Evolutionary conservation across 106 monocot genomes (phyloP).

Genomic region (Cymbidium sinense): DNA sequence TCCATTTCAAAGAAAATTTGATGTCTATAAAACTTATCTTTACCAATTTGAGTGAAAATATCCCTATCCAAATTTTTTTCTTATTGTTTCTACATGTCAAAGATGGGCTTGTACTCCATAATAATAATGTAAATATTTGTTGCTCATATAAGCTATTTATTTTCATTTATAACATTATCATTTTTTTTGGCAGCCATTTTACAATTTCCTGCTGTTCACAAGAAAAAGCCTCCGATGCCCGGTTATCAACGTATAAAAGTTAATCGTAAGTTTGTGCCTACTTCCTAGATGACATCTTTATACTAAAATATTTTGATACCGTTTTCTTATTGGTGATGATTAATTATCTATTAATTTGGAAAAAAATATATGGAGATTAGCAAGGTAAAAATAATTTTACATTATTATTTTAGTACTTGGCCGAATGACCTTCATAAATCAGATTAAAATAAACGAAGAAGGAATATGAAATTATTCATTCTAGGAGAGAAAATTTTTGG

Average conservation of each 20-base stretch:
- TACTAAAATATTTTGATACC: background rate
- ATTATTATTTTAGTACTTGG: no score
- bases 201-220: conserved; percentile 58
- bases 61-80: no score
- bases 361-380: no score
- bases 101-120: background rate
- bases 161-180: background rate
- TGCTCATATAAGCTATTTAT: background rate
- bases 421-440: no score
- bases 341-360: background rate
- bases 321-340: background rate
- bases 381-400: no score
- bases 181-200: conserved; percentile 62
- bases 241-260: conserved; percentile 72
- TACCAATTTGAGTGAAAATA: no score
- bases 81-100: no score
- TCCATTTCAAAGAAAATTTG: no score
- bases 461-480: no score
- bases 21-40: no score
- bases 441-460: no score
- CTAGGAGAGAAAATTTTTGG: no score
- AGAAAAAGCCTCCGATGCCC: conserved; percentile 59
- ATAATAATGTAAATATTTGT: background rate
- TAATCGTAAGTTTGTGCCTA: conserved; percentile 51
- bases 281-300: background rate